These are phyloP conservation scores for Euptelea pleiosperma DNA, from an alignment of 164 flowering plant genomes.

Conservation along the genomic window DNA sequence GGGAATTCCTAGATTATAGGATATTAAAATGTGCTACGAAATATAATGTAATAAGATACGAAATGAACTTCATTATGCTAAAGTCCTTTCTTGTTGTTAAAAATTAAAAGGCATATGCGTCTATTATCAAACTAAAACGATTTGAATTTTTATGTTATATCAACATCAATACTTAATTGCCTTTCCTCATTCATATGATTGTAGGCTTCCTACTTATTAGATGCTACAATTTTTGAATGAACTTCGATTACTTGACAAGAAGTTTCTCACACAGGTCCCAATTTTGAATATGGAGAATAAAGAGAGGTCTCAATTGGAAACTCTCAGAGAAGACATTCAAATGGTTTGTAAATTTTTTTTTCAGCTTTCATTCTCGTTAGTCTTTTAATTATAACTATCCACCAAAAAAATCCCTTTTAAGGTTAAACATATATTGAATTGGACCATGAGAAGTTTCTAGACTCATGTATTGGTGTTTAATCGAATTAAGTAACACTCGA, in stretches of 20 bases:
- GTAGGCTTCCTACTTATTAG: background rate
- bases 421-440: background rate
- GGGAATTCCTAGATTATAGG: too few species aligned
- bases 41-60: too few species aligned
- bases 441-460: background rate
- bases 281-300: slow-evolving; percentile 55
- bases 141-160: background rate
- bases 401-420: background rate
- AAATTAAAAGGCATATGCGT: too few species aligned
- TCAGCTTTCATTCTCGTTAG: background rate
- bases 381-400: background rate
- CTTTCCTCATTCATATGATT: background rate
- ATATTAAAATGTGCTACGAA: too few species aligned
- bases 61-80: too few species aligned
- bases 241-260: background rate
- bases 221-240: background rate
- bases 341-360: slow-evolving; percentile 34
- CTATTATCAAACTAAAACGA: too few species aligned
- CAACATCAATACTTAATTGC: background rate
- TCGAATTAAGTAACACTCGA: too few species aligned
- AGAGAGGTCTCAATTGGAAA: slow-evolving; percentile 56
- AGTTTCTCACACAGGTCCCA: slow-evolving; percentile 51
- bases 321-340: slow-evolving; percentile 58
- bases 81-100: too few species aligned
- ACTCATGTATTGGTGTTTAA: background rate